Evolutionary conservation across 2,329 filamentous ascomycete genomes (phyloP), one percentile per base, ranked within the genome.

Genomic region (Juglanconis sp.): DNA sequence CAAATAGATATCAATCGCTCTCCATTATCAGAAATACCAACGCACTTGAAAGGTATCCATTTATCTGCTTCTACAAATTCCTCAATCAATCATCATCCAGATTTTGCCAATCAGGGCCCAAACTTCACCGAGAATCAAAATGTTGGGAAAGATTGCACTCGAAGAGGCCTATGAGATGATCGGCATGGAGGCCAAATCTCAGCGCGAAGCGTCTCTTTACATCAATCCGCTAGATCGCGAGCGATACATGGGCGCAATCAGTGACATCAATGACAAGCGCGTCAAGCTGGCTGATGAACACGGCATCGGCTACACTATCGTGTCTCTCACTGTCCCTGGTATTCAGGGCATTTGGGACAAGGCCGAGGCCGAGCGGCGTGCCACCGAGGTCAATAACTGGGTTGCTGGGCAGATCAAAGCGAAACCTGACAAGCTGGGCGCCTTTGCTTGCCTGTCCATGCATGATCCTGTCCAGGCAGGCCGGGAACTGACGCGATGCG

Each of bases 381-480:
- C 79, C 2, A 72, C 73, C 1, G 74, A 79, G 64, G 71, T 77
- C 53, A 79, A 79, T 63, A 71, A 79, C 63, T 77, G 76, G 58
- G 67, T 76, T 35, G 72, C 75, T 0, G 71, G 64, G 5, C 68
- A 70, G 6, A 74, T 79, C 65, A 74, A 75, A 69, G 59, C 60
- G 3, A 69, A 74, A 51, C 73, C 73, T 0, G 73, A 79, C 49
- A 72, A 76, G 24, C 68, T 81, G 6, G 78, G 79, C n/a, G 78
- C 79, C 6, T 79, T 81, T 62, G 79, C 78, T 69, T 75, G 76
- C 1, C 69, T 81, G 0, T 81, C 79, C 13, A 81, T 81, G 82
- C 82, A 85, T 67, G 72, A 84, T 64, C 81, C 82, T 0, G 65
- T 72, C 0, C 72, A 81, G 57, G 82, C 82, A 8, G 76, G 77